Evolutionary conservation across 768 basidiomycete genomes (phyloP), one percentile per base, ranked within the genome.

Genomic region (Naganishia antarctica): DNA sequence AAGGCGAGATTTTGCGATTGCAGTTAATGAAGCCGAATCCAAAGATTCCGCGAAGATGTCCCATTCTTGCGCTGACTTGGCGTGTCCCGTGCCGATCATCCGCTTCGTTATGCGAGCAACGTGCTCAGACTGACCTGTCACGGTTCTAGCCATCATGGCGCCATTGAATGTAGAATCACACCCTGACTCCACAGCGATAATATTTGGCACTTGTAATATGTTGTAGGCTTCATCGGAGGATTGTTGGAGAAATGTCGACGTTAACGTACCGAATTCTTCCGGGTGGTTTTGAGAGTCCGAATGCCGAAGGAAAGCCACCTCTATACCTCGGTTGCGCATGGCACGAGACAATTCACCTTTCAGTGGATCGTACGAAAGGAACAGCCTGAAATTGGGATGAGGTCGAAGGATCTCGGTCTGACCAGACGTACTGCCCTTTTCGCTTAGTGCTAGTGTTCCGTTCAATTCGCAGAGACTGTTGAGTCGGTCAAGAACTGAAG

Each of bases 301-400:
- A 29, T 25, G 37, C 26, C 53, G 53, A 37, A 41, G 21, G 25
- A 57, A 57, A 9, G 44, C 62, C 49, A 97, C 82, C 77, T 99
- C 96, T 37, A 96, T 81, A 18, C 94, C 94, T 63, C 96, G 85
- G 78, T 99, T 99, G 26, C 96, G 87, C 96, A 99, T 99, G 1
- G 96, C 96, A 40, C 96, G 83, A 1, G 96, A 98, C 12, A 98
- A 80, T 78, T 99, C 96, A 47, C 96, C 96, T 66, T 87, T 83
- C 66, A 87, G 86, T 29, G 91, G 89, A 73, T 99, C 90, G 58
- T 93, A 85, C 1, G 86, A 84, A 91, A 99, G 94, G 79, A 98
- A 88, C 5, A 99, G 80, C 28, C 93, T 84, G 79, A 99, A 99
- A 69, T 87, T 81, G 1, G 87, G 85, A 74, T 98, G 93, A 1